Evolutionary conservation across 2,329 filamentous ascomycete species (phyloP), one percentile per base, ranked within the genome.

Genomic region (Trichophyton schoenleinii): DNA sequence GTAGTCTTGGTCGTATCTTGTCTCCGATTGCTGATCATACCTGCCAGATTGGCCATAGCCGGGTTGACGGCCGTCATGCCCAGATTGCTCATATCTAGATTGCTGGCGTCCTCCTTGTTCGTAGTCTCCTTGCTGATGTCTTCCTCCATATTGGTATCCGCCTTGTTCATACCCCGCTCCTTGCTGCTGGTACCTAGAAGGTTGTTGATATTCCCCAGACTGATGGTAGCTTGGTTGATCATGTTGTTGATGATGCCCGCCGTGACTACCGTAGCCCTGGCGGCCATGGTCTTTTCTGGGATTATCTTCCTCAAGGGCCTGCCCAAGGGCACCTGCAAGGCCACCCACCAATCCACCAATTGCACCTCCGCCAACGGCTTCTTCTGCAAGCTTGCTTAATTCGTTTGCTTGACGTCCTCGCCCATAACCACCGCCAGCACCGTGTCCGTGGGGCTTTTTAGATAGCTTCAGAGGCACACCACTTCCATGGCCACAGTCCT

Each of bases 401-500:
- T 73, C 72, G 65, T 64, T 62, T 60, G 67, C 53, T 41, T 62
- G 65, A 58, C 63, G 63, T 25, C 65, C 65, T 6, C 62, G 66
- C 53, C 68, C 63, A 83, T 71, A 53, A 20, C 71, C 70, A 48
- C 71, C 70, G 41, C 75, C 68, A 18, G 75, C 66, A 57, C 67
- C 66, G 15, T 66, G 34, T 22, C 41, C 41, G 4, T 49, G 8
- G 8, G 60, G 28, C 62, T 65, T 68, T 60, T 88, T 91, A 64
- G 85, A 84, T 82, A 95, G 88, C 65, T 85, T 82, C 9, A 96
- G 79, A 15, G 84, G 84, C 73, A 91, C 91, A 63, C 88, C 85
- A 70, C 90, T 95, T 59, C 90, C 90, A 70, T 96, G 89, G 4
- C 91, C 91, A 59, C 83, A 86, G 73, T 96, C 91, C 15, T 90